Conservation (phyloP, 2,329 filamentous ascomycete genomes). For the Aplosporella prunicola region DNA sequence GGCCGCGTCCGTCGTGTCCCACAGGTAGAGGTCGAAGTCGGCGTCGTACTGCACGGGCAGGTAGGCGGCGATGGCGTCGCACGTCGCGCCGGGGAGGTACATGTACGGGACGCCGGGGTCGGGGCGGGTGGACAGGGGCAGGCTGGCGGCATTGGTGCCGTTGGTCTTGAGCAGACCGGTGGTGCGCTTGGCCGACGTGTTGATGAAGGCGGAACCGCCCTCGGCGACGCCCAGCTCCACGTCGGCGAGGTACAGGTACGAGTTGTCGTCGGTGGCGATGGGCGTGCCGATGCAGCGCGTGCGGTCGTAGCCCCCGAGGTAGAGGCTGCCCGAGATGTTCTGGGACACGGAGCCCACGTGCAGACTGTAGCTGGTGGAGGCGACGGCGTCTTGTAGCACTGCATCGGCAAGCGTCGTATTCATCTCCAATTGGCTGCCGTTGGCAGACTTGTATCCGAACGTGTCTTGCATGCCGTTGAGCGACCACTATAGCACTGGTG, state of each 20-base stretch:
- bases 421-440: neutral
- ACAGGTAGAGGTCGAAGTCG: constrained; percentile 18
- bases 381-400: constrained; percentile 8
- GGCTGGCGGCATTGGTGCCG: neutral
- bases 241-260: constrained; percentile 24
- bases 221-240: constrained; percentile 33
- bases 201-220: constrained; percentile 27
- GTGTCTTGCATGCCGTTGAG: neutral
- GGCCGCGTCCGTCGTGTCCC: constrained; percentile 19
- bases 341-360: constrained; percentile 26
- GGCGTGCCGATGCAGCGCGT: constrained; percentile 19
- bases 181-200: constrained; percentile 2
- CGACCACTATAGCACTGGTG: neutral
- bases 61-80: constrained; percentile 18
- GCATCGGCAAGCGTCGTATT: neutral
- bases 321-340: constrained; percentile 19
- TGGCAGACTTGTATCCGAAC: neutral
- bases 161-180: neutral
- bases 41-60: constrained; percentile 20
- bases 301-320: constrained; percentile 28
- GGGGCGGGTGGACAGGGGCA: constrained; percentile 7
- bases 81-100: constrained; percentile 20
- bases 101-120: constrained; percentile 22
- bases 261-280: constrained; percentile 14
- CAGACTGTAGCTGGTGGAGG: constrained; percentile 23